Evolutionary conservation across 129 eudicot species (phyloP).

Genomic region (Pulicaria dysenterica): DNA sequence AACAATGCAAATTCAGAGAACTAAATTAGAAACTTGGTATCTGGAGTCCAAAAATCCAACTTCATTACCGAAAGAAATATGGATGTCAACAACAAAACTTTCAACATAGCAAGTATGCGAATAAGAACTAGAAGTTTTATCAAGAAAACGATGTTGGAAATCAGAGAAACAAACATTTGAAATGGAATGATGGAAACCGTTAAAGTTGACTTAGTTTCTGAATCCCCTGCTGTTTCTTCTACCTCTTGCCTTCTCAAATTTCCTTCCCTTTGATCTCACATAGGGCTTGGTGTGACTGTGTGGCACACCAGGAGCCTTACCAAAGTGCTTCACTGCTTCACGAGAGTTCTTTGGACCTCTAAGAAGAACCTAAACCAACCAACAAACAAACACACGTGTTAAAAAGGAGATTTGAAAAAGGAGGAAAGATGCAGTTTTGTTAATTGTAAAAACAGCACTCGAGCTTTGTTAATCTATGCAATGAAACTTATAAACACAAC

Average conservation of each 20-base stretch:
- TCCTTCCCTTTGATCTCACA: conserved; percentile 57
- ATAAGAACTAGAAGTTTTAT: conserved; percentile 10
- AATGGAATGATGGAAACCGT: not conserved
- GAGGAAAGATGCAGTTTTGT: no score
- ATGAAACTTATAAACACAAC: no score
- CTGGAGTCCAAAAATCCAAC: conserved; percentile 3
- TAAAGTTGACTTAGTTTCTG: conserved; percentile 20
- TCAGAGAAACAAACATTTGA: not conserved
- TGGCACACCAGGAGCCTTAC: conserved; percentile 68
- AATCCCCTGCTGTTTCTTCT: conserved; percentile 63
- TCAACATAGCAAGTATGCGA: conserved; percentile 25
- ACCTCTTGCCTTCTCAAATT: conserved; percentile 64
- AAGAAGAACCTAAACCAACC: conserved; percentile 49
- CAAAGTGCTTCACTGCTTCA: conserved; percentile 60
- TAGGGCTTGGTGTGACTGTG: conserved; percentile 64
- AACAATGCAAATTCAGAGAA: no score
- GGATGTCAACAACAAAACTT: conserved; percentile 23
- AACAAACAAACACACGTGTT: not conserved
- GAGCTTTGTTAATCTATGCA: no score
- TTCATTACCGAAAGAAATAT: conserved; percentile 21
- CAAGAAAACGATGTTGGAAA: conserved; percentile 11
- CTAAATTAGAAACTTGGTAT: no score
- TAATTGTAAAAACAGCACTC: no score
- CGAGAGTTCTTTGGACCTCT: conserved; percentile 60
- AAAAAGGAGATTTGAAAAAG: not conserved